Evolutionary conservation across 2,329 filamentous ascomycete species (phyloP), one percentile per base, ranked within the genome.

Genomic region (Tolypocladium ophioglossoides): DNA sequence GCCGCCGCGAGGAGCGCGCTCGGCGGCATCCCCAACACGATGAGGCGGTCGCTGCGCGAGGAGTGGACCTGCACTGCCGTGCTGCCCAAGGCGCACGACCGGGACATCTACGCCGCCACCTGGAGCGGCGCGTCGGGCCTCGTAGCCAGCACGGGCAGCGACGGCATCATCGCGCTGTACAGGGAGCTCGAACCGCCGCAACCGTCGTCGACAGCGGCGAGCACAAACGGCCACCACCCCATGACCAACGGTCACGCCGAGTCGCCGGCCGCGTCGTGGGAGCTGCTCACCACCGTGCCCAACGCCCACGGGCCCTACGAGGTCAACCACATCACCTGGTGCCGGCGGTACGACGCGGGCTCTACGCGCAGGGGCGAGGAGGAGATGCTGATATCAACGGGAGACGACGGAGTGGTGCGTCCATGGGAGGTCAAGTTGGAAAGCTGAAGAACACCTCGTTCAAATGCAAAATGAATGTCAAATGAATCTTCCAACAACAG

Each of bases 261-360:
- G 7, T 46, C 51, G 18, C 30, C 47, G 1, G 48, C 57, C 10
- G 56, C 48, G 56, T 44, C 50, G 9, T 97, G 94, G 94, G 75
- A 77, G 8, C 70, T 92, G 4, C 65, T 95, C 18, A 82, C 83
- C 0, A 79, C 80, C n/a, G 66, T 87, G 1, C 77, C 85, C 50
- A 85, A 85, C 37, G 89, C 86, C 2, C 94, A 99, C 68, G 91
- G 90, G 1, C 89, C 95, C 2, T 96, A 92, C 65, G 94, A 99
- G 71, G 79, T 97, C 59, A 99, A 99, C 64, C 91, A 96, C 69
- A 80, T 94, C 50, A 84, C 82, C 2, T 99, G 94, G 94, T 91
- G 90, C 60, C 82, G 79, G 62, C 78, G 91, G 55, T 87, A 83
- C 55, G 91, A 96, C 67, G 76, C 77, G 51, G 85, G 74, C 1